Percentiles rank a stretch among this genome's conserved stretches.
These are phyloP conservation scores for Phycomyces blakesleeanus DNA, from an alignment of 192 early-diverging fungal species.

Conservation along the genomic window DNA sequence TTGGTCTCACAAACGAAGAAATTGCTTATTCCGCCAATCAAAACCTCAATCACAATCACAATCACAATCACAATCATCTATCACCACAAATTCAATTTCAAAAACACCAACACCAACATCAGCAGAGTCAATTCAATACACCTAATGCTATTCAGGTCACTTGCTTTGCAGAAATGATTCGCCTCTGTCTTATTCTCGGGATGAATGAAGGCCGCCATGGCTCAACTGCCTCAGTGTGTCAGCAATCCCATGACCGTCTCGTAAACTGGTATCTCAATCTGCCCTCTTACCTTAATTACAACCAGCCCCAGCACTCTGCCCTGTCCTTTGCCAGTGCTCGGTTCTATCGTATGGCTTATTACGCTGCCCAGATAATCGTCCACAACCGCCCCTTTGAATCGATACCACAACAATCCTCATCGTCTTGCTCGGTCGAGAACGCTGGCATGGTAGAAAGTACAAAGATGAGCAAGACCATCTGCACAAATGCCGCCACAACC, in stretches of 20 bases:
- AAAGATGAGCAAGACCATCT: conserved; percentile 5
- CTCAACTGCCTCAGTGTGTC: not conserved
- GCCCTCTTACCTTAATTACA: conserved; percentile 30
- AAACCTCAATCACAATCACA: no score
- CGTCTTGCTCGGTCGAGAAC: conserved; percentile 5
- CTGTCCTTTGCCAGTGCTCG: conserved; percentile 15
- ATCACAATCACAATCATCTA: no score
- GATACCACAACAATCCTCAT: no score
- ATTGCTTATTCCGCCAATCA: not conserved
- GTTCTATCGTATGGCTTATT: conserved; percentile 33
- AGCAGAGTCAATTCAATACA: not conserved
- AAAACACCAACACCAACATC: no score
- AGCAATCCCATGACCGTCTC: conserved; percentile 13
- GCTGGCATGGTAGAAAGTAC: conserved; percentile 9
- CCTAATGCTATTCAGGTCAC: not conserved
- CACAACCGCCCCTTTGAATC: conserved; percentile 9
- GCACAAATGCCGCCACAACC: conserved; percentile 23
- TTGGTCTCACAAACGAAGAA: conserved; percentile 1
- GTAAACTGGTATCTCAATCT: conserved; percentile 32
- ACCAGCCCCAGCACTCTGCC: conserved; percentile 15
- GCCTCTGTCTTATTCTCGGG: not conserved
- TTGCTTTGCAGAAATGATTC: conserved; percentile 3
- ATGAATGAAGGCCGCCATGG: conserved; percentile 3
- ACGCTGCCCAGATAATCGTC: conserved; percentile 35
- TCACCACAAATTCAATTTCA: no score